Conservation (phyloP, 1,139 yeast genomes). For the Diutina rugosa region DNA sequence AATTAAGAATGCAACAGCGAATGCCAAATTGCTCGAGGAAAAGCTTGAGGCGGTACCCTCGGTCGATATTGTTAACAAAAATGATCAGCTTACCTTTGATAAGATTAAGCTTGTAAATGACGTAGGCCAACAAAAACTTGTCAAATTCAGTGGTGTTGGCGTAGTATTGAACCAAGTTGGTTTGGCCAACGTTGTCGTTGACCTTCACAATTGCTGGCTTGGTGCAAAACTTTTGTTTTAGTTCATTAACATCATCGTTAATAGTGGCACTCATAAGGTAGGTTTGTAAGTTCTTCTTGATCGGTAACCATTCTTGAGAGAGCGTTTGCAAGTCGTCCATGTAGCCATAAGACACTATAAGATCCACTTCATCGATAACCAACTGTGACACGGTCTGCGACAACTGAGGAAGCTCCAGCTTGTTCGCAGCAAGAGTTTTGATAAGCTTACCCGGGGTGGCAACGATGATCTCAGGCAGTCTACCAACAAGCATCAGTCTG, state of each 20-base stretch:
- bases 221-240: slow-evolving; percentile 71
- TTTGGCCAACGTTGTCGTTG: slow-evolving; percentile 39
- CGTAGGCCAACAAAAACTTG: slow-evolving; percentile 81
- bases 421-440: slow-evolving; percentile 38
- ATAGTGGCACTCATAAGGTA: slow-evolving; percentile 96
- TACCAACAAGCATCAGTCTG: slow-evolving; percentile 50
- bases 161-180: slow-evolving; percentile 67
- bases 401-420: slow-evolving; percentile 28
- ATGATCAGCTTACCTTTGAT: slow-evolving; percentile 86
- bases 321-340: slow-evolving; percentile 68
- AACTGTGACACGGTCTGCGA: slow-evolving; percentile 38
- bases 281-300: slow-evolving; percentile 69
- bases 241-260: slow-evolving; percentile 68
- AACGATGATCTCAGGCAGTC: slow-evolving; percentile 64
- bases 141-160: slow-evolving; percentile 84
- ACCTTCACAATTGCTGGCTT: slow-evolving; percentile 76
- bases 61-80: slow-evolving; percentile 88
- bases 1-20: slow-evolving; percentile 74
- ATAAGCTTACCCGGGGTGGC: slow-evolving; percentile 81
- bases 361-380: slow-evolving; percentile 93
- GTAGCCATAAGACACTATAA: slow-evolving; percentile 82
- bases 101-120: slow-evolving; percentile 76
- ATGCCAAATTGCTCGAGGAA: slow-evolving; percentile 94
- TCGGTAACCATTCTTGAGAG: slow-evolving; percentile 43
- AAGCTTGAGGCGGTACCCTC: slow-evolving; percentile 85